phyloP scores from a whole-genome alignment of 805 yeast species.

The Saccharomycopsis selenospora region DNA sequence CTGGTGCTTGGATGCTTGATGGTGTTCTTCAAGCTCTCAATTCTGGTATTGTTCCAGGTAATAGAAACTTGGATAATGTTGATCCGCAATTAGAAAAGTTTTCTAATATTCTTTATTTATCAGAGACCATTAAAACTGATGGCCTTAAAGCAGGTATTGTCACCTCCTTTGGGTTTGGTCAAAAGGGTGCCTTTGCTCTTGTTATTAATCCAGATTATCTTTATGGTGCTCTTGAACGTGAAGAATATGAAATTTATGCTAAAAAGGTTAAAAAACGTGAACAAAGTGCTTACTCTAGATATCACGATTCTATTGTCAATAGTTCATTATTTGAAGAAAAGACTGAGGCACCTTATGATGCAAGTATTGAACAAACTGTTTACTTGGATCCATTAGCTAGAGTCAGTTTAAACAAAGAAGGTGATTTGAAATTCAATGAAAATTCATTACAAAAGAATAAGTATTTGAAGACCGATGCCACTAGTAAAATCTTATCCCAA shows the following conservation, averaged over 20 bases:
- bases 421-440: conserved; percentile 40
- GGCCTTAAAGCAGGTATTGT: conserved; percentile 96
- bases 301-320: conserved; percentile 89
- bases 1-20: conserved; percentile 99
- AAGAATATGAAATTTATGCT: conserved; percentile 64
- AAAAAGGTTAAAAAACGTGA: conserved; percentile 71
- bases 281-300: conserved; percentile 84
- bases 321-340: conserved; percentile 89
- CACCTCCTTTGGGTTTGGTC: conserved; percentile 98
- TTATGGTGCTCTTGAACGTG: conserved; percentile 69
- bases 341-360: conserved; percentile 87
- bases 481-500: conserved; percentile 23
- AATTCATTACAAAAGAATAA: conserved; percentile 42
- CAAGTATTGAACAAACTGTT: conserved; percentile 80
- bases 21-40: conserved; percentile 93
- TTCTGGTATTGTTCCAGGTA: conserved; percentile 95
- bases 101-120: conserved; percentile 89
- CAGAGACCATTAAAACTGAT: conserved; percentile 87
- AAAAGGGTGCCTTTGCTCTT: conserved; percentile 96
- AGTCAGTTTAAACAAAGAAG: conserved; percentile 37
- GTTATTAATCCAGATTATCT: conserved; percentile 90
- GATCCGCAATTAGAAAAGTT: conserved; percentile 76
- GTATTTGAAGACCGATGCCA: conserved; percentile 16
- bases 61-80: conserved; percentile 96
- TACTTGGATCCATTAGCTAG: conserved; percentile 95